A percentile compares a stretch with the other conserved stretches of the same genome.
Conservation (phyloP, 495 filamentous ascomycete species). For the Lasiosphaeriaceae sp. region DNA sequence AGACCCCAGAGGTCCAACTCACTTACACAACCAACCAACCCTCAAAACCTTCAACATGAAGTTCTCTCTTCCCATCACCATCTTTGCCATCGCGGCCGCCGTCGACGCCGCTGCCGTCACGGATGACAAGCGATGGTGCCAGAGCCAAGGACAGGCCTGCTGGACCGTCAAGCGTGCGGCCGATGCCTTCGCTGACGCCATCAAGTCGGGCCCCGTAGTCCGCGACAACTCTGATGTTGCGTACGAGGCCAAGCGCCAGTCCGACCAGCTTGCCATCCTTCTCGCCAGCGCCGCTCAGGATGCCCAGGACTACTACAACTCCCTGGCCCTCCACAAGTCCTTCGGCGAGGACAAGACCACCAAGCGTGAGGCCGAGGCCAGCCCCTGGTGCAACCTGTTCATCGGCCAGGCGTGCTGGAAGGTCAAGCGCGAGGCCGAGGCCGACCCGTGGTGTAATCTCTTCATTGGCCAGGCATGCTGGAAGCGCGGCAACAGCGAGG, state of each 20-base stretch:
- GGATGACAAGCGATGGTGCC: conserved; percentile 27
- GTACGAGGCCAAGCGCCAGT: conserved; percentile 21
- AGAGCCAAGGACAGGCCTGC: conserved; percentile 31
- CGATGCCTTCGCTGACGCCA: conserved; percentile 28
- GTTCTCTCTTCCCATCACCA: conserved; percentile 28
- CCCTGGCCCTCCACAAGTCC: conserved; percentile 11
- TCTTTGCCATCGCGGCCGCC: conserved; percentile 27
- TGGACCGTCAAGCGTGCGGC: conserved; percentile 36
- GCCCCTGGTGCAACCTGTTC: conserved; percentile 7
- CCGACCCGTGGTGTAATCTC: conserved; percentile 5
- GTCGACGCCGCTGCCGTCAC: conserved; percentile 25
- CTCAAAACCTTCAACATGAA: conserved; percentile 31
- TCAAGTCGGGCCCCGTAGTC: conserved; percentile 14
- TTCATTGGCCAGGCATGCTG: conserved; percentile 5
- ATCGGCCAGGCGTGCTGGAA: conserved; percentile 8
- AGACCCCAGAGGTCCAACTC: neutral
- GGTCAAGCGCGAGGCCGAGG: neutral
- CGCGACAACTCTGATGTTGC: conserved; percentile 18
- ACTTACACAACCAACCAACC: neutral
- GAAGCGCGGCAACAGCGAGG: conserved; percentile 9
- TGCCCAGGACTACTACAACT: conserved; percentile 22
- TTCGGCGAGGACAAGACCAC: conserved; percentile 2
- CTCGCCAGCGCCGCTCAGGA: conserved; percentile 25
- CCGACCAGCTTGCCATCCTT: conserved; percentile 27
- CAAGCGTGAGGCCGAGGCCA: conserved; percentile 25